Base-by-base conservation (phyloP, 352 stramenopile genomes). In the Globisporangium echinulatum region DNA sequence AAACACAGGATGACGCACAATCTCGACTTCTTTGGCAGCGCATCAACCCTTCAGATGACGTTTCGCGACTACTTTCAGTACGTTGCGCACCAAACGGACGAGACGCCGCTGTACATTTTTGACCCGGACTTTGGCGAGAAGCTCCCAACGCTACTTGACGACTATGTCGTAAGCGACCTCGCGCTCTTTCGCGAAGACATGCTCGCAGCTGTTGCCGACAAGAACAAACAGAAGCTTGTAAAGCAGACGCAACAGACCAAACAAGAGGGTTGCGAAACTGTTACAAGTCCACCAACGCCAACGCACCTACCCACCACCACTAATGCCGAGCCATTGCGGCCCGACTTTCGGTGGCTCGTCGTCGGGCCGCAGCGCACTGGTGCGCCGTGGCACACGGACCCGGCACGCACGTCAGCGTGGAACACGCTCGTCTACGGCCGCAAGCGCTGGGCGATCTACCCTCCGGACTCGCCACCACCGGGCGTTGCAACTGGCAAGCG, bases 371-470 rank as follows among this genome's bases (percentile, higher is more conserved):
- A 91, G 44, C 83, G 85, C 1, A 90, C 82, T 2, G 97, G 97
- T 4, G 98, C 96, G 1, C 90, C 88, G 37, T 97, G 97, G 75
- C 96, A 99, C 64, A 85, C 97, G 19, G 96, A 99, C 67, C 96
- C 96, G 40, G 77, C 97, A 7, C 85, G 88, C 25, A 99, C 96
- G 3, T 97, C 95, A 56, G 96, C 96, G 0, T 99, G 96, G 96
- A 98, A 99, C 49, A 90, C 96, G 10, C 72, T 99, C 10, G 52
- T 98, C 5, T 85, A 96, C 46, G 96, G 96, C 43, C 72, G 79
- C 19, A 99, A 99, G 71, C 81, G 93, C 38, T 99, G 96, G 96
- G 82, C 97, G 0, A 81, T 99, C 6, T 98, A 99, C 66, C 94
- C 95, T 39, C 92, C 94, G 9, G 75, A 83, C n/a, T 78, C 67